phyloP scores from a whole-genome alignment of 163 green algal species.

The Chlamydomonas reinhardtii region DNA sequence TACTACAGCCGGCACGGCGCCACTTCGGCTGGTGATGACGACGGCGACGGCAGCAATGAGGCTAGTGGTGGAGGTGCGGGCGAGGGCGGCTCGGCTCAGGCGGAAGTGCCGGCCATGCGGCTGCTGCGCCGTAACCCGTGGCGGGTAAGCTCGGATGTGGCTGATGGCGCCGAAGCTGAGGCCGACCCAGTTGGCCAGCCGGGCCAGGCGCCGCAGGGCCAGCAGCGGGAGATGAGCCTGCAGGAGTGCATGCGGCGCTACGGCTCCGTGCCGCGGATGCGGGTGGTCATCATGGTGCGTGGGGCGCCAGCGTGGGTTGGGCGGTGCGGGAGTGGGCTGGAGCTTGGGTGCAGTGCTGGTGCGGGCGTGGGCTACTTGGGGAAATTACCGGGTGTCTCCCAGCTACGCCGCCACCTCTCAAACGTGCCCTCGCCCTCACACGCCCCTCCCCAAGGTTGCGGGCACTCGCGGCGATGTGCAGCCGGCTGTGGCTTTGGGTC shows the following conservation, averaged over 20 bases:
- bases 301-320: neutral
- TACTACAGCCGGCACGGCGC: conserved; percentile 35
- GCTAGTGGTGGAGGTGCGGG: no score
- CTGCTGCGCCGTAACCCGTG: neutral
- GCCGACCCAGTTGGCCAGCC: no score
- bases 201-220: no score
- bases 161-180: no score
- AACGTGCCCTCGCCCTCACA: no score
- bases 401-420: no score
- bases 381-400: no score
- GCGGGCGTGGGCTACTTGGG: neutral
- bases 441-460: conserved; percentile 59
- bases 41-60: no score
- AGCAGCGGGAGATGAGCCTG: neutral
- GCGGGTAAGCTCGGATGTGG: neutral
- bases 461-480: conserved; percentile 93
- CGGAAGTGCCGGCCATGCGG: neutral
- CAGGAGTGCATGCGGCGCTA: conserved; percentile 10
- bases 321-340: neutral
- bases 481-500: conserved; percentile 82
- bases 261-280: conserved; percentile 4
- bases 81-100: neutral
- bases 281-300: conserved; percentile 39
- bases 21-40: neutral
- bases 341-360: no score